phyloP scores from a whole-genome alignment of 805 yeast species.

The Torulaspora maleeae region DNA sequence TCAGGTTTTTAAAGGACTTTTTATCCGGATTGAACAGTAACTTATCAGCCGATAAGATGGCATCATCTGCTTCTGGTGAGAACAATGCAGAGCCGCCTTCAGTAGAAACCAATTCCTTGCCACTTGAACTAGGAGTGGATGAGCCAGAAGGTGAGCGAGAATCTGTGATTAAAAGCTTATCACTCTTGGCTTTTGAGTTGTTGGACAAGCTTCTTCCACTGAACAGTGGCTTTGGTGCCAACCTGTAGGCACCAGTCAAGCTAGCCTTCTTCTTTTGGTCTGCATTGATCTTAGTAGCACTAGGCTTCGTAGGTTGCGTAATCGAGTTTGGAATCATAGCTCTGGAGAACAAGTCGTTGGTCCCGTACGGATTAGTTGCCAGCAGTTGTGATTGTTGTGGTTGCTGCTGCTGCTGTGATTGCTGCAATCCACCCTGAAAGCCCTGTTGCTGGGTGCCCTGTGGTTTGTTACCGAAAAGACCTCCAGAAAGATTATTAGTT shows the following conservation, averaged over 20 bases:
- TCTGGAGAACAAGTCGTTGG: slow-evolving; percentile 58
- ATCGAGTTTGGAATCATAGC: slow-evolving; percentile 37
- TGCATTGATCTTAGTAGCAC: slow-evolving; percentile 45
- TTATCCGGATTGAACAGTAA: slow-evolving; percentile 30
- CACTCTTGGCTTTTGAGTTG: slow-evolving; percentile 1
- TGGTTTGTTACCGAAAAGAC: slow-evolving; percentile 40
- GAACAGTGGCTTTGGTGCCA: slow-evolving; percentile 61
- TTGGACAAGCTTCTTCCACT: slow-evolving; percentile 17
- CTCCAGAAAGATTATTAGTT: slow-evolving; percentile 32
- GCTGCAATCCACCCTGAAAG: slow-evolving; percentile 9
- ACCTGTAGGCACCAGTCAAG: slow-evolving; percentile 54
- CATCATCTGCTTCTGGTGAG: slow-evolving; percentile 20
- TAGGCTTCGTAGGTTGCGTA: slow-evolving; percentile 40
- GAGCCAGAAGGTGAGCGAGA: slow-evolving; percentile 10
- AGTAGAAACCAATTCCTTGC: slow-evolving; percentile 14
- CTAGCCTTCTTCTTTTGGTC: slow-evolving; percentile 55
- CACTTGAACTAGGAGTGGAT: slow-evolving; percentile 16
- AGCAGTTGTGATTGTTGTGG: slow-evolving; percentile 33
- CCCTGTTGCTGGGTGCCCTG: slow-evolving; percentile 17
- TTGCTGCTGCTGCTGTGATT: slow-evolving; percentile 31
- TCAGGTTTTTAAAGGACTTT: slow-evolving; percentile 28
- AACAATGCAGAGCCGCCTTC: slow-evolving; percentile 10
- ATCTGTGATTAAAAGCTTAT: slow-evolving; percentile 1
- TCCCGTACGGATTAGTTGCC: slow-evolving; percentile 65
- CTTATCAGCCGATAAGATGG: slow-evolving; percentile 22